phyloP scores from a whole-genome alignment of 495 filamentous ascomycete species.

The Aspergillus kassunensis region DNA sequence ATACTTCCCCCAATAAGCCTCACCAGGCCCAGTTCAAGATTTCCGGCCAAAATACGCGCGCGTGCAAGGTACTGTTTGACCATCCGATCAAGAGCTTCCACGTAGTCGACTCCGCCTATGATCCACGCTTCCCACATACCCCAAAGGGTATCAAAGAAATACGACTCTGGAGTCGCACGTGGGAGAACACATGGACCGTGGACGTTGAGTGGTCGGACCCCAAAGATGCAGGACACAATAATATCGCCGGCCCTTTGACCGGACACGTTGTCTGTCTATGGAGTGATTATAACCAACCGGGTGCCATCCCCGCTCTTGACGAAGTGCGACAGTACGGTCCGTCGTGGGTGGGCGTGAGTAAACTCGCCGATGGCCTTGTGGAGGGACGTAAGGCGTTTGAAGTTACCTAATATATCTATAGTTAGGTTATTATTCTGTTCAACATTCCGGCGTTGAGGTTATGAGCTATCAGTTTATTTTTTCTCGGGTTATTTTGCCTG shows the following conservation, averaged over 20 bases:
- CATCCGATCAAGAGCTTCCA: slow-evolving; percentile 56
- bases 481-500: background rate
- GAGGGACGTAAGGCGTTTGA: slow-evolving; percentile 64
- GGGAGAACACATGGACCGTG: slow-evolving; percentile 71
- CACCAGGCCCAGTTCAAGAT: slow-evolving; percentile 54
- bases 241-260: slow-evolving; percentile 46
- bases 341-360: slow-evolving; percentile 71
- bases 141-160: slow-evolving; percentile 52
- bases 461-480: slow-evolving; percentile 4
- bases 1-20: slow-evolving; percentile 30
- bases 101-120: slow-evolving; percentile 53
- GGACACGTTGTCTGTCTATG: slow-evolving; percentile 79
- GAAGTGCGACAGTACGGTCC: slow-evolving; percentile 75
- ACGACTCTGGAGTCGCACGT: slow-evolving; percentile 69
- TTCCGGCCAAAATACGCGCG: slow-evolving; percentile 61
- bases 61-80: slow-evolving; percentile 64
- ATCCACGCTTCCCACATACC: slow-evolving; percentile 55
- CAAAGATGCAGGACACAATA: slow-evolving; percentile 16
- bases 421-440: background rate
- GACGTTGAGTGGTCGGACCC: slow-evolving; percentile 60
- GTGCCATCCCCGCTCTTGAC: slow-evolving; percentile 78
- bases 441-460: background rate
- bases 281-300: slow-evolving; percentile 74
- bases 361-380: slow-evolving; percentile 73
- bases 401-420: slow-evolving; percentile 23